Percentiles rank a stretch among this genome's conserved stretches.
Conservation (phyloP, 1,139 yeast genomes). For the Eremothecium coryli region DNA sequence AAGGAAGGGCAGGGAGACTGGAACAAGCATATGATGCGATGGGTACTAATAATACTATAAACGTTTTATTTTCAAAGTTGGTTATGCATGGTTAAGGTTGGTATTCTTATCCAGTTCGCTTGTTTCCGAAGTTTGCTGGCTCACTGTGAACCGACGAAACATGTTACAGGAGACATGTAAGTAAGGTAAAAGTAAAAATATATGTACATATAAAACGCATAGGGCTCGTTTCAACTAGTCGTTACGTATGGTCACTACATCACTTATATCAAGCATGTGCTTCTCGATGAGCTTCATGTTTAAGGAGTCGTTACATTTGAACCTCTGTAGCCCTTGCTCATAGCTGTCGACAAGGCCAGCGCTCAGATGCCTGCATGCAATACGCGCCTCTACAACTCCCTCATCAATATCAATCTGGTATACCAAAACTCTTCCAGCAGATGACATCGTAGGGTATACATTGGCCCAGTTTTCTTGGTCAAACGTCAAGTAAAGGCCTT, state of each 20-base stretch:
- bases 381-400: conserved; percentile 42
- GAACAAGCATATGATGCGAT: too few relatives aligned
- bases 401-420: conserved; percentile 37
- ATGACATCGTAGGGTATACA: conserved; percentile 28
- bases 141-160: too few relatives aligned
- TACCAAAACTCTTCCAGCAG: conserved; percentile 17
- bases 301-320: conserved; percentile 55
- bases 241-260: conserved; percentile 29
- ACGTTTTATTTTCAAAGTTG: too few relatives aligned
- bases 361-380: conserved; percentile 59
- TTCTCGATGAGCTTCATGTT: conserved; percentile 53
- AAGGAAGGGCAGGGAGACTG: conserved; percentile 2
- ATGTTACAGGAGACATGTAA: too few relatives aligned
- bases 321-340: conserved; percentile 56
- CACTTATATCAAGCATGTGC: conserved; percentile 35
- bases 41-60: too few relatives aligned
- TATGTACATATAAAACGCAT: too few relatives aligned
- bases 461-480: conserved; percentile 44
- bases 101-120: too few relatives aligned
- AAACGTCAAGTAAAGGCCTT: conserved; percentile 54
- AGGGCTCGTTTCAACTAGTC: too few relatives aligned
- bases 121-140: too few relatives aligned
- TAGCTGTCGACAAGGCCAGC: conserved; percentile 53
- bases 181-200: too few relatives aligned
- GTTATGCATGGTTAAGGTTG: too few relatives aligned